Evolutionary conservation across 768 basidiomycete species (phyloP).

Genomic region (Tricholoma furcatifolium): DNA sequence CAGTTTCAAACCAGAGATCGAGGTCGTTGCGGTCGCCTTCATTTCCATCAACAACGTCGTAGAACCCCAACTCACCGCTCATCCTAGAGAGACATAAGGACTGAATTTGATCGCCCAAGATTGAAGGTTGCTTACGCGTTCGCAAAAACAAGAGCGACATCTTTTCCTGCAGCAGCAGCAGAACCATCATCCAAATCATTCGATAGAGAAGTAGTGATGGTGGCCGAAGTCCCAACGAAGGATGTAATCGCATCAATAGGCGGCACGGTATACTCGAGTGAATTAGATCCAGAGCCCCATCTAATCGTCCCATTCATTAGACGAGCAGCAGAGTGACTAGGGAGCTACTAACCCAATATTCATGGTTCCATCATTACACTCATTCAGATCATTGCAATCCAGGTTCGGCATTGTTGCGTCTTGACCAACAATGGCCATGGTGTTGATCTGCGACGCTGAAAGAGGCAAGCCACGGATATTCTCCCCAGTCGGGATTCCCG

Average conservation of each 20-base stretch:
- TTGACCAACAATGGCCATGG: conserved; percentile 59
- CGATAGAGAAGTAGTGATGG: conserved; percentile 40
- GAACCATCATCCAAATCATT: conserved; percentile 39
- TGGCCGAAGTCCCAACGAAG: conserved; percentile 37
- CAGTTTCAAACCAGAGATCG: conserved; percentile 56
- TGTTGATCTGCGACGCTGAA: conserved; percentile 47
- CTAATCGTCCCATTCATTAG: conserved; percentile 21
- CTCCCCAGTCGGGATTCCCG: conserved; percentile 29
- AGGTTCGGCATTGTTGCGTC: conserved; percentile 52
- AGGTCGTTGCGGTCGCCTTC: conserved; percentile 60
- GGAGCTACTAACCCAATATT: conserved; percentile 50
- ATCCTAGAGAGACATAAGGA: conserved; percentile 30
- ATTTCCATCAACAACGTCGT: conserved; percentile 61
- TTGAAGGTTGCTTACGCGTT: conserved; percentile 41
- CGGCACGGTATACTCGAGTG: conserved; percentile 41
- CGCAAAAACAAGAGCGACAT: conserved; percentile 60
- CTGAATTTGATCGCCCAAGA: not conserved
- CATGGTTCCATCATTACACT: conserved; percentile 59
- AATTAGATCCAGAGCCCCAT: conserved; percentile 53
- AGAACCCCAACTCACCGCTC: conserved; percentile 54
- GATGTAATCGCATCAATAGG: conserved; percentile 46
- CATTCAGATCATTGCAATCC: conserved; percentile 46
- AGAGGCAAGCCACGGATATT: conserved; percentile 43
- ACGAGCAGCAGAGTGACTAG: conserved; percentile 4
- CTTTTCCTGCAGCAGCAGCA: conserved; percentile 43